Evolutionary conservation across 768 basidiomycete genomes (phyloP), one percentile per base, ranked within the genome.

Genomic region (Pulveroboletus sp.): DNA sequence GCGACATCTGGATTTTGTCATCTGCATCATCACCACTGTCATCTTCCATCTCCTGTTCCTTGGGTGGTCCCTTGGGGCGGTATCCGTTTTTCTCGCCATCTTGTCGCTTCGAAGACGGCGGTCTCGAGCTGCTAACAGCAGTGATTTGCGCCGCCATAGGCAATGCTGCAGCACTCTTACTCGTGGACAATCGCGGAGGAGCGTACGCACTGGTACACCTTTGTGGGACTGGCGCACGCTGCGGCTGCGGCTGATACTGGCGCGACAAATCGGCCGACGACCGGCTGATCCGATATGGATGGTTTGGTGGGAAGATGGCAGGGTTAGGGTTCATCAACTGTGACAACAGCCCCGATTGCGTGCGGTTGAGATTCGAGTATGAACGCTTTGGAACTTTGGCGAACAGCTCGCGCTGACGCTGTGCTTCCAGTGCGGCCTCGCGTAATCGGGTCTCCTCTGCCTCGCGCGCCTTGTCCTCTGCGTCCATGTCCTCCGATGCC

Each of bases 291-390:
- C 79, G 72, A 65, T 81, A 84, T 2, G 83, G 79, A 63, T 84
- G 84, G 34, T 71, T 75, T 1, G 67, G 64, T 6, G 84, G 83
- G 58, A 87, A 77, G 25, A 81, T 69, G 12, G 70, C 60, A 17
- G 84, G 82, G 58, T 85, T 78, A 1, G 88, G 89, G 53, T 90
- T 84, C 74, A 91, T 74, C 36, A 91, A 67, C 63, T 80, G 80
- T 23, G 79, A 79, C 45, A 90, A 68, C 36, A 87, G 65, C 4
- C 87, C 88, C 9, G 77, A 78, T 40, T 70, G 67, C 10, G 76
- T 71, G 45, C 67, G 81, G 59, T 64, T 81, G 63, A 76, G 65
- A 51, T 81, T 81, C 44, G 79, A 76, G 61, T 85, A 87, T 27
- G 81, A 85, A 24, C 77, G 69, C 43, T 78, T 75, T 1, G 86